Conservation (phyloP, 148 eudicot species). For the Euryodendron excelsum region DNA sequence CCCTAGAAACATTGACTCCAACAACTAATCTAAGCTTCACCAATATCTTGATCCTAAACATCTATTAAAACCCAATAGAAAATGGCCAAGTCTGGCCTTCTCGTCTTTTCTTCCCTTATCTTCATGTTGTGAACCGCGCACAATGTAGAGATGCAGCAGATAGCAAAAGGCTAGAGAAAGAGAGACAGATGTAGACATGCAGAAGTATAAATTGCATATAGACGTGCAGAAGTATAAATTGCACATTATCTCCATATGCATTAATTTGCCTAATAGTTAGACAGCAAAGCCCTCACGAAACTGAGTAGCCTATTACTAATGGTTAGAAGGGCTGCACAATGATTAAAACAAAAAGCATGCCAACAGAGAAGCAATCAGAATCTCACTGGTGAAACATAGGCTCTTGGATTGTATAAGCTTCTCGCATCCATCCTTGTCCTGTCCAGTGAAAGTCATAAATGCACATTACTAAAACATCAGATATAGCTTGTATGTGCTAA, state of each 20-base stretch:
- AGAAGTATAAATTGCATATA: no score
- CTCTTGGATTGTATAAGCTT: constrained; percentile 21
- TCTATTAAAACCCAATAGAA: no score
- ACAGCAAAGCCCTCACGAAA: not conserved
- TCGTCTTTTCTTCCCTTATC: no score
- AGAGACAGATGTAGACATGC: no score
- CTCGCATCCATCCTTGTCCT: constrained; percentile 40
- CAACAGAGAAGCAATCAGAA: not conserved
- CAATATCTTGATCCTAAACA: constrained; percentile 1
- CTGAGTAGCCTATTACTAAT: not conserved
- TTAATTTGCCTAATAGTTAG: constrained; percentile 21
- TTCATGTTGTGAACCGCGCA: no score
- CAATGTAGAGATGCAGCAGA: no score
- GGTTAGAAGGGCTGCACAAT: not conserved
- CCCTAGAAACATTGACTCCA: not conserved
- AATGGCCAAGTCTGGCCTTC: no score
- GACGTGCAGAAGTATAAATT: no score
- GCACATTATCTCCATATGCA: no score
- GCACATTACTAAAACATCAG: not conserved
- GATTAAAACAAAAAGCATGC: not conserved
- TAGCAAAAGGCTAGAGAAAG: no score
- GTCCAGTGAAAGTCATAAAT: constrained; percentile 3
- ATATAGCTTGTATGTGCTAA: not conserved
- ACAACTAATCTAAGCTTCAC: not conserved
- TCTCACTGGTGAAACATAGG: constrained; percentile 32